Evolutionary conservation across 2,329 filamentous ascomycete genomes (phyloP).

Genomic region (Penicillium sp.): DNA sequence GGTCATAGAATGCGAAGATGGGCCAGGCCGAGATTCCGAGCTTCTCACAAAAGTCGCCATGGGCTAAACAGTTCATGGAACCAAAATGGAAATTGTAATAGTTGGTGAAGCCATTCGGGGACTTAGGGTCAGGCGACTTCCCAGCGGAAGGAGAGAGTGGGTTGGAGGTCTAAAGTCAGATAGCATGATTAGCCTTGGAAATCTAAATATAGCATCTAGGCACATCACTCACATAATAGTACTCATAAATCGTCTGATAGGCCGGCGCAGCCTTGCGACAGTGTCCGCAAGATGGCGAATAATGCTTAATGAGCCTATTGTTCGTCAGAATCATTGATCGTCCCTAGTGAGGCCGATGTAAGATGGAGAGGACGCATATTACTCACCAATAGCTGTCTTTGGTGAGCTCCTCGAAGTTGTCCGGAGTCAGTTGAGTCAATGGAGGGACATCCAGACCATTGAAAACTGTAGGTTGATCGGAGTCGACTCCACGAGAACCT

Average conservation of each 20-base stretch:
- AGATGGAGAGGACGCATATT: conserved; percentile 2
- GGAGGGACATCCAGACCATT: conserved; percentile 58
- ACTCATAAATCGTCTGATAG: conserved; percentile 93
- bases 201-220: conserved; percentile 8
- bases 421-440: conserved; percentile 53
- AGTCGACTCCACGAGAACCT: conserved; percentile 23
- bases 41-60: conserved; percentile 74
- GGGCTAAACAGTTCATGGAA: conserved; percentile 81
- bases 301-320: conserved; percentile 57
- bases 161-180: conserved; percentile 69
- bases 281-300: conserved; percentile 64
- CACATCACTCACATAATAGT: conserved; percentile 63
- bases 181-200: conserved; percentile 18
- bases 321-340: conserved; percentile 19
- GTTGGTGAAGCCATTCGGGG: conserved; percentile 71
- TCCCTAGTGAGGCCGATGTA: neutral
- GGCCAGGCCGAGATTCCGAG: conserved; percentile 74
- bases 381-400: conserved; percentile 58
- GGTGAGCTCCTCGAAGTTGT: conserved; percentile 52
- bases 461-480: conserved; percentile 40
- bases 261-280: conserved; percentile 80
- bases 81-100: conserved; percentile 92
- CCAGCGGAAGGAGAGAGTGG: conserved; percentile 60
- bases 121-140: conserved; percentile 54
- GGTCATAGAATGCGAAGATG: conserved; percentile 76